Evolutionary conservation across 129 eudicot species (phyloP).

Genomic region (Gnaphalium uliginosum): DNA sequence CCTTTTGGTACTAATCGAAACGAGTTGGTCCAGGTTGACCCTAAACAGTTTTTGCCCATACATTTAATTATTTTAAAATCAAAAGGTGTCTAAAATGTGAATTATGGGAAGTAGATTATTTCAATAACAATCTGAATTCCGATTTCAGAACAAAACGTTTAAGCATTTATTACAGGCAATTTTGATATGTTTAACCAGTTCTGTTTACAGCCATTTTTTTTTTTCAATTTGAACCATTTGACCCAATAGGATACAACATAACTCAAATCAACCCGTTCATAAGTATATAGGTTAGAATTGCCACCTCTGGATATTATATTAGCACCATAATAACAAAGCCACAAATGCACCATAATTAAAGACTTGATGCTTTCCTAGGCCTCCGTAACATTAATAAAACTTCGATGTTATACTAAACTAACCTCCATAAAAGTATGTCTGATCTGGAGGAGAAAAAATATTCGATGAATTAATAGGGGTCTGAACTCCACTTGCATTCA

Average conservation of each 20-base stretch:
- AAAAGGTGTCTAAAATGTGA: not conserved
- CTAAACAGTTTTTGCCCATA: not conserved
- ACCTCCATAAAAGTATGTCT: conserved; percentile 79
- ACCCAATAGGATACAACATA: not conserved
- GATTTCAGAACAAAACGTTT: not conserved
- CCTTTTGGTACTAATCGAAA: not conserved
- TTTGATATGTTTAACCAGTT: not conserved
- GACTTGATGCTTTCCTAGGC: not conserved
- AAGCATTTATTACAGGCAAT: not conserved
- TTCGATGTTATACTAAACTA: conserved; percentile 12
- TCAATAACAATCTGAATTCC: not conserved
- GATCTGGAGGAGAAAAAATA: conserved; percentile 62
- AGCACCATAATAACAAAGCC: not conserved
- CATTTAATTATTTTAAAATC: not conserved
- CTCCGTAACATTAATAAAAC: not conserved
- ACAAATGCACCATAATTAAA: not conserved
- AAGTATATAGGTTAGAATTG: not conserved
- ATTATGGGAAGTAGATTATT: not conserved
- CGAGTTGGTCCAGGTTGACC: not conserved
- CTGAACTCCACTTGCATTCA: conserved; percentile 56
- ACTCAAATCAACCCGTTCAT: not conserved
- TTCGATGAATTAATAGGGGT: conserved; percentile 41
- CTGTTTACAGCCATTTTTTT: not conserved
- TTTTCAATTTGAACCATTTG: not conserved
- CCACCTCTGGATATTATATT: not conserved